Percentiles rank a stretch among this genome's conserved stretches.
Conservation (phyloP, 805 yeast genomes). For the Priceomyces haplophilus region DNA sequence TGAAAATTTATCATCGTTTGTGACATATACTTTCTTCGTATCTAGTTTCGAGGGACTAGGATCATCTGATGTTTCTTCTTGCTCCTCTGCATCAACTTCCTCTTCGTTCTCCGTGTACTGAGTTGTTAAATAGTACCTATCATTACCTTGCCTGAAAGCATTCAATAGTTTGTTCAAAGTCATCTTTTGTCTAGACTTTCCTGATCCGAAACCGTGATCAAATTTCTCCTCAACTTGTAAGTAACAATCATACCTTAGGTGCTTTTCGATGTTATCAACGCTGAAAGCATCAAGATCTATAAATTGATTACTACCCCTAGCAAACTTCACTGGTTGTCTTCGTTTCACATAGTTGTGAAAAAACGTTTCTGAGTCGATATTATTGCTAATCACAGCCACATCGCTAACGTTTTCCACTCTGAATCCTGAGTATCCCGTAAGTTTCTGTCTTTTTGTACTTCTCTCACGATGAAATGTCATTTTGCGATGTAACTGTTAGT, state of each 20-base stretch:
- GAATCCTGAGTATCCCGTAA: constrained; percentile 3
- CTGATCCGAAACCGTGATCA: constrained; percentile 68
- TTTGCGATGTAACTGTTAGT: not conserved
- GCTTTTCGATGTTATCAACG: constrained; percentile 31
- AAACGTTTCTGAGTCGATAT: constrained; percentile 21
- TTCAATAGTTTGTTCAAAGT: constrained; percentile 47
- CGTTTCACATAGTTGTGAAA: constrained; percentile 36
- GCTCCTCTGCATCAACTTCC: constrained; percentile 12
- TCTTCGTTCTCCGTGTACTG: constrained; percentile 52
- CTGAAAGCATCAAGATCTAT: constrained; percentile 32
- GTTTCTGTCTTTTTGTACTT: constrained; percentile 1
- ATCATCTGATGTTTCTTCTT: constrained; percentile 8
- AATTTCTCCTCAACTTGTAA: constrained; percentile 59
- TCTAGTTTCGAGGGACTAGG: too few species aligned
- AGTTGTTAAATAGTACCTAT: constrained; percentile 60
- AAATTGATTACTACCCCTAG: constrained; percentile 25
- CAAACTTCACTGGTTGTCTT: constrained; percentile 48
- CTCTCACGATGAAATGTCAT: not conserved
- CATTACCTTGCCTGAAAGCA: constrained; percentile 41
- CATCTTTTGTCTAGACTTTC: constrained; percentile 51
- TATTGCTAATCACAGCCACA: constrained; percentile 2
- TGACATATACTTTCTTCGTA: too few species aligned
- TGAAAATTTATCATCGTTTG: too few species aligned
- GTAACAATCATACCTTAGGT: constrained; percentile 31
- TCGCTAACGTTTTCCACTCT: not conserved